Percentiles rank a stretch among this genome's conserved stretches.
Conservation (phyloP, 805 yeast species). For the Yarrowia osloensis region DNA sequence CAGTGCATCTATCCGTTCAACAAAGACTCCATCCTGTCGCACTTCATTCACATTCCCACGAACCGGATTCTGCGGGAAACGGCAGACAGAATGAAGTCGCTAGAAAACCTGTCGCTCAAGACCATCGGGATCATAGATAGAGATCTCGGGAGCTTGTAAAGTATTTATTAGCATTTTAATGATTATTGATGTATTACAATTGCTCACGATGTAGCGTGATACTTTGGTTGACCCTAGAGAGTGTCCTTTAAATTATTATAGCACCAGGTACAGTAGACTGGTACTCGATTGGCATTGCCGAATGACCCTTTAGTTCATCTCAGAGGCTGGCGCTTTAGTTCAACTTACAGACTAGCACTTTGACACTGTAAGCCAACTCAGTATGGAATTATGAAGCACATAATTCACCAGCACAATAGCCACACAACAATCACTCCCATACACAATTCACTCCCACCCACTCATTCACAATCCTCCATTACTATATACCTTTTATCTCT, state of each 20-base stretch:
- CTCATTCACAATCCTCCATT: conserved; percentile 2
- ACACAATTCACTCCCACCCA: not conserved
- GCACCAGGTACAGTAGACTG: too few species aligned
- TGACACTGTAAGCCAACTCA: too few species aligned
- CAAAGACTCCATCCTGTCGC: conserved; percentile 2
- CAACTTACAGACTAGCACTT: too few species aligned
- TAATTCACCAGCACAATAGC: not conserved
- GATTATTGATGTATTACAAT: too few species aligned
- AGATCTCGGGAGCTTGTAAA: not conserved
- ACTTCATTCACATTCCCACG: conserved; percentile 19
- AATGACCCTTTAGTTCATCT: too few species aligned
- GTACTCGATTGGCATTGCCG: too few species aligned
- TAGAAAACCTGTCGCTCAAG: not conserved
- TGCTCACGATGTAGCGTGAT: too few species aligned
- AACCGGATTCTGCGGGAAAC: conserved; percentile 28
- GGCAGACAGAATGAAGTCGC: conserved; percentile 30
- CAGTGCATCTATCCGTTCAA: conserved; percentile 34
- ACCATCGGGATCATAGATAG: not conserved
- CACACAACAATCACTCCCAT: not conserved
- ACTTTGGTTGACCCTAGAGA: too few species aligned
- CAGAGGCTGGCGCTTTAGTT: too few species aligned
- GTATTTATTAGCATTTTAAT: not conserved
- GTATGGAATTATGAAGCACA: too few species aligned
- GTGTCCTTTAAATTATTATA: too few species aligned
- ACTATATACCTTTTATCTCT: conserved; percentile 14